phyloP scores from a whole-genome alignment of 2,329 filamentous ascomycete species.

The Colletotrichum sojae region DNA sequence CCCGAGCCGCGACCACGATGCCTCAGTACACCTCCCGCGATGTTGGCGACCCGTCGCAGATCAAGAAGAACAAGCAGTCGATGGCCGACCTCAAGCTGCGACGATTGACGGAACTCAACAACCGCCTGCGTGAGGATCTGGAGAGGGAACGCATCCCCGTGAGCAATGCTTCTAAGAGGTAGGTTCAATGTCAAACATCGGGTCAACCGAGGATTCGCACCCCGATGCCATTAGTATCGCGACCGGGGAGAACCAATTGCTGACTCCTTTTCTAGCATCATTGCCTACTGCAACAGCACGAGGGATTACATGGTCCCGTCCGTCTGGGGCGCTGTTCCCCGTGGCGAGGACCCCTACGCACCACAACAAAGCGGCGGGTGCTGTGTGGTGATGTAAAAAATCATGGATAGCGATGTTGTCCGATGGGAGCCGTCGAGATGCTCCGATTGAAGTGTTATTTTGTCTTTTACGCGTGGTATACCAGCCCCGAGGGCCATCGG shows the following conservation, averaged over 20 bases:
- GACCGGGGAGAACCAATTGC: constrained; percentile 11
- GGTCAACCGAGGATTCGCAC: not conserved
- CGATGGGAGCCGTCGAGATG: constrained; percentile 15
- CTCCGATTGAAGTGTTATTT: constrained; percentile 33
- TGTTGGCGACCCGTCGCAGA: constrained; percentile 76
- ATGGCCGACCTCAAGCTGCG: constrained; percentile 99
- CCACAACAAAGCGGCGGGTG: constrained; percentile 93
- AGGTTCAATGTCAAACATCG: constrained; percentile 51
- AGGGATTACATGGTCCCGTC: constrained; percentile 99
- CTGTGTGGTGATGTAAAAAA: constrained; percentile 90
- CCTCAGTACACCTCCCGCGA: constrained; percentile 78
- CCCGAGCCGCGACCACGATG: constrained; percentile 61
- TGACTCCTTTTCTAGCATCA: constrained; percentile 75
- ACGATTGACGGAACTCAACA: constrained; percentile 96
- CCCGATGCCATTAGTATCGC: not conserved
- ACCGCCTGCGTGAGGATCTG: constrained; percentile 93
- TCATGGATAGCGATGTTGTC: constrained; percentile 25
- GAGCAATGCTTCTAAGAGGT: constrained; percentile 92
- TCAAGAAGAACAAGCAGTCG: constrained; percentile 96
- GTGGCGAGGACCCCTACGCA: constrained; percentile 97
- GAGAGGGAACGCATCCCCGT: constrained; percentile 96
- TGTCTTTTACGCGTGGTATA: constrained; percentile 39
- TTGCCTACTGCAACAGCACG: constrained; percentile 97
- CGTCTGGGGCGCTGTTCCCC: constrained; percentile 94
- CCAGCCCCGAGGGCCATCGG: constrained; percentile 34